Conservation (phyloP, 345 rosid genomes). For the Hypericum androsaemum region DNA sequence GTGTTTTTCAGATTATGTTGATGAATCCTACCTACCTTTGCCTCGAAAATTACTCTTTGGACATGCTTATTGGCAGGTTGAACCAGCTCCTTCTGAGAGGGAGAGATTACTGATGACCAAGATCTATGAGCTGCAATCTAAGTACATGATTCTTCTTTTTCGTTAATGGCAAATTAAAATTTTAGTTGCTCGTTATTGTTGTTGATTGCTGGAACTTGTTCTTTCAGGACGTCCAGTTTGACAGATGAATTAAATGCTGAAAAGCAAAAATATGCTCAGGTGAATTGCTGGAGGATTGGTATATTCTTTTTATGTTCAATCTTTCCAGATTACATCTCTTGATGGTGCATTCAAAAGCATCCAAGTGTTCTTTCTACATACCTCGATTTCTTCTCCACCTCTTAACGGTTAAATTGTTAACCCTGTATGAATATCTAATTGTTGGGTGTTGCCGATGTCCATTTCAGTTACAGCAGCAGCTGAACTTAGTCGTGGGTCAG, state of each 20-base stretch:
- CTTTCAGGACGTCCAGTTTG: constrained; percentile 60
- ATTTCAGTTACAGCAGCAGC: constrained; percentile 58
- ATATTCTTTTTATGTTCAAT: neutral
- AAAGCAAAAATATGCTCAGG: constrained; percentile 54
- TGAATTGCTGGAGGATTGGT: constrained; percentile 25
- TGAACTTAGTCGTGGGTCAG: constrained; percentile 37
- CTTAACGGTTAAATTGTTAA: neutral
- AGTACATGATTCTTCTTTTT: constrained; percentile 28
- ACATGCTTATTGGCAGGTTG: constrained; percentile 32
- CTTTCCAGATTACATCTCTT: neutral
- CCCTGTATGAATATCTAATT: neutral
- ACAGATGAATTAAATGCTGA: constrained; percentile 69
- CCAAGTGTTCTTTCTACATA: no score
- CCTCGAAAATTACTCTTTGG: no score
- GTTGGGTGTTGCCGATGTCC: constrained; percentile 6
- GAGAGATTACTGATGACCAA: constrained; percentile 52
- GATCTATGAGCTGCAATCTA: constrained; percentile 68
- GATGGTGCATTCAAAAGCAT: no score
- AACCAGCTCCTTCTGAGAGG: constrained; percentile 49
- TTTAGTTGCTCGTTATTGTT: constrained; percentile 6
- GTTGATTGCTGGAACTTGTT: neutral
- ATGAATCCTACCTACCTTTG: no score
- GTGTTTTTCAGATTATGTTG: neutral
- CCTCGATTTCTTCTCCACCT: neutral
- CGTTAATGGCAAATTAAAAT: neutral